A percentile compares a stretch with the other conserved stretches of the same genome.
phyloP scores from a whole-genome alignment of 2,329 filamentous ascomycete species.

The Rugonectria rugulosa region DNA sequence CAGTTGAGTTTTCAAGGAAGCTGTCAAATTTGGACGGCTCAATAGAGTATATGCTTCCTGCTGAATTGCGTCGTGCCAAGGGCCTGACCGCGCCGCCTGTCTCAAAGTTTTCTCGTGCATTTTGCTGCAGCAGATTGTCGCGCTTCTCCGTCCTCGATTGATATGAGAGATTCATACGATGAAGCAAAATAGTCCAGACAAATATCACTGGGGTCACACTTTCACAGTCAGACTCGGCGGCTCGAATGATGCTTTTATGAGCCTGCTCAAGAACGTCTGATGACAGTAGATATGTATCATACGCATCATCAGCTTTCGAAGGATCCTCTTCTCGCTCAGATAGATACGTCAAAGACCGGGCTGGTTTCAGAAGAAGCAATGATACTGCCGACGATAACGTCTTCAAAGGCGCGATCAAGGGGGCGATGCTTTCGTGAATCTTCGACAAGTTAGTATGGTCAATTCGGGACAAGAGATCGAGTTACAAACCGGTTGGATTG shows the following conservation, averaged over 20 bases:
- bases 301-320: slow-evolving; percentile 44
- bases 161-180: slow-evolving; percentile 71
- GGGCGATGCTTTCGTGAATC: slow-evolving; percentile 51
- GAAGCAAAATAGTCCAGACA: slow-evolving; percentile 81
- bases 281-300: slow-evolving; percentile 72
- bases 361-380: slow-evolving; percentile 73
- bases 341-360: slow-evolving; percentile 57
- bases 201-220: slow-evolving; percentile 78
- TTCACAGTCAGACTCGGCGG: slow-evolving; percentile 62
- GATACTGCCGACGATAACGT: slow-evolving; percentile 75
- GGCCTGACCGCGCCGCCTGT: slow-evolving; percentile 51
- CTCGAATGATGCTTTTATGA: slow-evolving; percentile 72
- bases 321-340: slow-evolving; percentile 49
- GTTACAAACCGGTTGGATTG: slow-evolving; percentile 54
- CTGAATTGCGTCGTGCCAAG: slow-evolving; percentile 62
- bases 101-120: slow-evolving; percentile 64
- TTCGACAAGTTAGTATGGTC: slow-evolving; percentile 32
- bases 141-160: slow-evolving; percentile 67
- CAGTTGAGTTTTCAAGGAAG: slow-evolving; percentile 59
- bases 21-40: slow-evolving; percentile 66
- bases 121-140: slow-evolving; percentile 65
- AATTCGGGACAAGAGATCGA: neutral
- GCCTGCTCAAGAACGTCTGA: slow-evolving; percentile 75
- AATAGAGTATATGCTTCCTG: slow-evolving; percentile 68
- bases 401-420: slow-evolving; percentile 70